phyloP scores from a whole-genome alignment of 106 monocot species.

The Phalaenopsis aphrodite region DNA sequence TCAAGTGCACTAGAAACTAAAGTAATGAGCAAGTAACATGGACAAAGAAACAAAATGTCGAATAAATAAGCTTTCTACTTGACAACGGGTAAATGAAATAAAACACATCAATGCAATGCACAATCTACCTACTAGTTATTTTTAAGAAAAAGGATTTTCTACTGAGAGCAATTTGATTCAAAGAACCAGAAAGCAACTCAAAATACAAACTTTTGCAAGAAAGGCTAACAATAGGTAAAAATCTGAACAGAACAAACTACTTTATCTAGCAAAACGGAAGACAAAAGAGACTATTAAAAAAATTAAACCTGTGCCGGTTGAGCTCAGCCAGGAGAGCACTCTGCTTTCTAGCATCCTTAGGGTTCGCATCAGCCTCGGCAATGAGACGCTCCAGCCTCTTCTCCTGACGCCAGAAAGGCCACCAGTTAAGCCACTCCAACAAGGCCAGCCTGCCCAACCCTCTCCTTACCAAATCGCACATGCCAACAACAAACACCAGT shows the following conservation, averaged over 20 bases:
- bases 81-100: background rate
- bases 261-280: background rate
- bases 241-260: background rate
- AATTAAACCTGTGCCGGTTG: conserved; percentile 70
- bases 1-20: background rate
- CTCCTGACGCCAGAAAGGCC: conserved; percentile 76
- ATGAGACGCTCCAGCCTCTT: conserved; percentile 62
- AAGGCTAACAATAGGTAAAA: background rate
- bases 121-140: background rate
- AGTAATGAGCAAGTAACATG: background rate
- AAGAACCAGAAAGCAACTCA: background rate
- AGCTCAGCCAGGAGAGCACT: conserved; percentile 76
- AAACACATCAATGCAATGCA: background rate
- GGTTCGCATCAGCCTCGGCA: conserved; percentile 80
- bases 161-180: background rate
- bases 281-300: background rate
- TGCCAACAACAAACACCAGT: conserved; percentile 32
- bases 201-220: background rate
- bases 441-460: conserved; percentile 29
- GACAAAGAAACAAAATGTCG: background rate
- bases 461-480: conserved; percentile 30
- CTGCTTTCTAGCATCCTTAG: conserved; percentile 66
- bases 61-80: background rate
- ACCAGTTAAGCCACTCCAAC: conserved; percentile 62
- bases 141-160: background rate